phyloP scores from a whole-genome alignment of 805 yeast species.

The Kazachstania taianensis region DNA sequence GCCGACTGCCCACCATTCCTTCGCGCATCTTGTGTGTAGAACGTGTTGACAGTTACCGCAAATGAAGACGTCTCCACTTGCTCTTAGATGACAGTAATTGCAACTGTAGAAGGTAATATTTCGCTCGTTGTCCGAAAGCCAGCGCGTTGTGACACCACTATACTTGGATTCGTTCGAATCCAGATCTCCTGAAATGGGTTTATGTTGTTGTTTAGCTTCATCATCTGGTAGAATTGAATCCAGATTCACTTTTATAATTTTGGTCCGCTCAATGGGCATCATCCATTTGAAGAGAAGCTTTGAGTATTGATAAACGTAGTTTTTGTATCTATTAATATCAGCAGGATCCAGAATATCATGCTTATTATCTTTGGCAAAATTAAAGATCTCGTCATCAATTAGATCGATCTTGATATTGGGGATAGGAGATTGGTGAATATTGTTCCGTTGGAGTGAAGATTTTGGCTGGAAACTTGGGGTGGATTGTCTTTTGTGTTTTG shows the following conservation, averaged over 20 bases:
- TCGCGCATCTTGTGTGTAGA: conserved; percentile 69
- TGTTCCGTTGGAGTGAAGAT: too few relatives aligned
- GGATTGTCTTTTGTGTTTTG: conserved; percentile 1
- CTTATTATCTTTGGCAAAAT: conserved; percentile 11
- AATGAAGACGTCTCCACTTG: conserved; percentile 48
- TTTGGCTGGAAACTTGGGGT: not conserved
- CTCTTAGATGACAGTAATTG: conserved; percentile 52
- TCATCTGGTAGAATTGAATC: not conserved
- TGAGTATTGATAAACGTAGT: conserved; percentile 63
- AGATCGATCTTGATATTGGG: conserved; percentile 22
- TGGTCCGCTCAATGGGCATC: conserved; percentile 65
- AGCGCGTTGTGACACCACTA: not conserved
- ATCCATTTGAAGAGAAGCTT: conserved; percentile 76
- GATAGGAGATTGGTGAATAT: conserved; percentile 1
- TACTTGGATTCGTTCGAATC: not conserved
- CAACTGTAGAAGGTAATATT: conserved; percentile 37
- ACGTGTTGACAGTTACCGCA: conserved; percentile 75
- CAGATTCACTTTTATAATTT: conserved; percentile 51
- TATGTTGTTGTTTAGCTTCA: not conserved
- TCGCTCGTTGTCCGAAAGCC: conserved; percentile 10
- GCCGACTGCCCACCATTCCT: conserved; percentile 60
- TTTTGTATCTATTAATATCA: conserved; percentile 21
- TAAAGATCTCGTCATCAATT: conserved; percentile 21
- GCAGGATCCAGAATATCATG: conserved; percentile 18
- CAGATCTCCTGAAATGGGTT: not conserved